These are phyloP conservation scores for Globisporangium recalcitrans DNA, from an alignment of 352 stramenopile genomes.

Conservation along the genomic window DNA sequence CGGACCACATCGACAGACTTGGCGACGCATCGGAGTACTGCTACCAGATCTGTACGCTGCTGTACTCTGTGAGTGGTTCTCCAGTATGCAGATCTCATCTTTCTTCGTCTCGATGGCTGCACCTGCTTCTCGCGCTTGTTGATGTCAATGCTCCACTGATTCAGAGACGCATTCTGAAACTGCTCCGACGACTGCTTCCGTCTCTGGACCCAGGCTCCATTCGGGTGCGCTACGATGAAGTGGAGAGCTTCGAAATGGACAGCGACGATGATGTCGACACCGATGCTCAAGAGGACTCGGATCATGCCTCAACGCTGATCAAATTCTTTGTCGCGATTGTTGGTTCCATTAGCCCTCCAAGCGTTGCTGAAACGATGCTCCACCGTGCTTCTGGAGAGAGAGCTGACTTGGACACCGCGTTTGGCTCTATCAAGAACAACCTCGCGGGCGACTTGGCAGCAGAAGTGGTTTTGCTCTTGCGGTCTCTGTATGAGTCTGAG, in stretches of 20 bases:
- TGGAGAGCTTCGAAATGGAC: slow-evolving; percentile 74
- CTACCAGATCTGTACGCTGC: slow-evolving; percentile 84
- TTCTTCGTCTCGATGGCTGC: slow-evolving; percentile 79
- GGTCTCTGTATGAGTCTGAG: slow-evolving; percentile 71
- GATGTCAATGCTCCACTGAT: slow-evolving; percentile 69
- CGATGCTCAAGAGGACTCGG: slow-evolving; percentile 36
- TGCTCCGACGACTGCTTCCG: slow-evolving; percentile 75
- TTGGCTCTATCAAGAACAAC: slow-evolving; percentile 25
- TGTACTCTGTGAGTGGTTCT: slow-evolving; percentile 86
- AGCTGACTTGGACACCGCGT: background rate
- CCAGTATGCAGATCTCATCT: slow-evolving; percentile 76
- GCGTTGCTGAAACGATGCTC: slow-evolving; percentile 58
- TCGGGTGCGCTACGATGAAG: slow-evolving; percentile 54
- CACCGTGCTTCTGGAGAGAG: slow-evolving; percentile 16
- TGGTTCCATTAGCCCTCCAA: slow-evolving; percentile 58
- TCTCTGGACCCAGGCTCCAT: slow-evolving; percentile 62
- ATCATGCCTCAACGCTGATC: slow-evolving; percentile 63
- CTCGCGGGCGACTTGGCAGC: slow-evolving; percentile 42
- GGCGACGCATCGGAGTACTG: slow-evolving; percentile 82
- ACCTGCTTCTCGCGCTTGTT: slow-evolving; percentile 76
- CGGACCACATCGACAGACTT: slow-evolving; percentile 25
- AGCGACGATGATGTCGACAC: slow-evolving; percentile 78
- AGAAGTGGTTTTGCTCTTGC: slow-evolving; percentile 78
- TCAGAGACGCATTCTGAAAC: slow-evolving; percentile 75
- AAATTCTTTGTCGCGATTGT: slow-evolving; percentile 81